Percentiles rank a stretch among this genome's conserved stretches.
These are phyloP conservation scores for Calamus simplicifolius DNA, from an alignment of 176 grass and related monocot genomes.

Conservation along the genomic window DNA sequence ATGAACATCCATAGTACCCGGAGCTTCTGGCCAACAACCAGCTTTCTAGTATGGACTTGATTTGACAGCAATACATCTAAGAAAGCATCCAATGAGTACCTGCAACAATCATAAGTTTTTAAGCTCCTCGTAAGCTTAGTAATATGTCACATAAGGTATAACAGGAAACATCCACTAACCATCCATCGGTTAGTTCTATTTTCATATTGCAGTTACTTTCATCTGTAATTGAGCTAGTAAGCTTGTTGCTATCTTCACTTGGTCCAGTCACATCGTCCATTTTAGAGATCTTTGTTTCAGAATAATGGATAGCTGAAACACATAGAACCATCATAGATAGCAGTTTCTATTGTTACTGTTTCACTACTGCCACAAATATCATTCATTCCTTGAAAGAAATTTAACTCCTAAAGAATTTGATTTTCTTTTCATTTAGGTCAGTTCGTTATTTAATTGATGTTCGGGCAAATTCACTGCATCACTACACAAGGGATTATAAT, in stretches of 20 bases:
- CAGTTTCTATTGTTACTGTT: too few relatives aligned
- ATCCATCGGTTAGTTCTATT: conserved; percentile 90
- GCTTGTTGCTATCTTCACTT: conserved; percentile 15
- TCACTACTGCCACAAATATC: too few relatives aligned
- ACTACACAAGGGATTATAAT: too few relatives aligned
- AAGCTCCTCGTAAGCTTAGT: neutral
- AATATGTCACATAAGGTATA: conserved; percentile 13
- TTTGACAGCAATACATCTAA: conserved; percentile 66
- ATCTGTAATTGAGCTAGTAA: conserved; percentile 20
- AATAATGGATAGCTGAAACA: conserved; percentile 68
- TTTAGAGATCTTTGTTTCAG: conserved; percentile 32
- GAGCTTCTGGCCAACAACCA: conserved; percentile 93
- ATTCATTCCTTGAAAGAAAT: too few relatives aligned
- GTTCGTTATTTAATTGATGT: too few relatives aligned
- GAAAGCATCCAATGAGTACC: conserved; percentile 68
- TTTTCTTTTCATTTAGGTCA: too few relatives aligned
- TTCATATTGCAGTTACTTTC: conserved; percentile 29
- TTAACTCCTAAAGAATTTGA: too few relatives aligned
- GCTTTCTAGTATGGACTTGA: conserved; percentile 59
- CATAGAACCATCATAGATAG: conserved; percentile 89
- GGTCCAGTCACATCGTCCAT: conserved; percentile 19
- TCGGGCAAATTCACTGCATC: too few relatives aligned
- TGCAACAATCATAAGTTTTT: conserved; percentile 20
- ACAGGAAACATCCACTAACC: conserved; percentile 36
- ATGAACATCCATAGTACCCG: conserved; percentile 37